A percentile compares a stretch with the other conserved stretches of the same genome.
These are phyloP conservation scores for Nemania serpens DNA, from an alignment of 2,329 filamentous ascomycete species.

Conservation along the genomic window DNA sequence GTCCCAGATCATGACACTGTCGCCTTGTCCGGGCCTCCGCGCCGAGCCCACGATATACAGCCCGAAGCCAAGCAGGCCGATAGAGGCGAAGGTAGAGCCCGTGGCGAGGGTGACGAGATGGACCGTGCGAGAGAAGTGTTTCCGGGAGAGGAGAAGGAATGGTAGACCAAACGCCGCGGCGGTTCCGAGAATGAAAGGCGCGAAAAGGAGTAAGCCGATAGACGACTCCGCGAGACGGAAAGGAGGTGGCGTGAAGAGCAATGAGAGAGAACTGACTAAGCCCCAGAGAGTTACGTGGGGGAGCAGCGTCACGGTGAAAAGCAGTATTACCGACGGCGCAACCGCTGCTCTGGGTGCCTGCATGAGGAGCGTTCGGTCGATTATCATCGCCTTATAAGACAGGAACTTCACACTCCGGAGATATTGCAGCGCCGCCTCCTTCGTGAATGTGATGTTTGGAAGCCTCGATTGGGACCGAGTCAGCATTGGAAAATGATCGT, in stretches of 20 bases:
- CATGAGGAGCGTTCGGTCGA: conserved; percentile 43
- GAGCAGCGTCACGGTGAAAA: conserved; percentile 51
- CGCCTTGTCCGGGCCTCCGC: conserved; percentile 2
- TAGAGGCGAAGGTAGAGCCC: conserved; percentile 47
- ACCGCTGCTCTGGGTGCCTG: conserved; percentile 53
- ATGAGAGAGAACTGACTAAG: conserved; percentile 50
- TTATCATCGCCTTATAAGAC: conserved; percentile 42
- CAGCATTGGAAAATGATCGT: conserved; percentile 18
- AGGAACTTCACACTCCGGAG: conserved; percentile 47
- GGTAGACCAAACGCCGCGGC: conserved; percentile 42
- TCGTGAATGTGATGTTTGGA: conserved; percentile 37
- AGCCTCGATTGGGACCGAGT: conserved; percentile 29
- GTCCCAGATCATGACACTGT: conserved; percentile 37
- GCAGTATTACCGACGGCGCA: conserved; percentile 55
- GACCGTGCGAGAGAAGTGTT: conserved; percentile 41
- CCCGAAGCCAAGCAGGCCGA: conserved; percentile 52
- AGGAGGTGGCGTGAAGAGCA: conserved; percentile 52
- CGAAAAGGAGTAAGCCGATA: conserved; percentile 52
- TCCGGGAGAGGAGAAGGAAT: conserved; percentile 39
- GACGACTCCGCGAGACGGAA: conserved; percentile 46
- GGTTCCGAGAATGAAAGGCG: conserved; percentile 50
- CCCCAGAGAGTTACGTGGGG: conserved; percentile 55
- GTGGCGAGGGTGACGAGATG: conserved; percentile 44
- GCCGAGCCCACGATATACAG: conserved; percentile 45
- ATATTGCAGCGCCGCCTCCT: conserved; percentile 45